Base-by-base conservation (phyloP, 2,329 filamentous ascomycete genomes). In the Sporothrix pallida region DNA sequence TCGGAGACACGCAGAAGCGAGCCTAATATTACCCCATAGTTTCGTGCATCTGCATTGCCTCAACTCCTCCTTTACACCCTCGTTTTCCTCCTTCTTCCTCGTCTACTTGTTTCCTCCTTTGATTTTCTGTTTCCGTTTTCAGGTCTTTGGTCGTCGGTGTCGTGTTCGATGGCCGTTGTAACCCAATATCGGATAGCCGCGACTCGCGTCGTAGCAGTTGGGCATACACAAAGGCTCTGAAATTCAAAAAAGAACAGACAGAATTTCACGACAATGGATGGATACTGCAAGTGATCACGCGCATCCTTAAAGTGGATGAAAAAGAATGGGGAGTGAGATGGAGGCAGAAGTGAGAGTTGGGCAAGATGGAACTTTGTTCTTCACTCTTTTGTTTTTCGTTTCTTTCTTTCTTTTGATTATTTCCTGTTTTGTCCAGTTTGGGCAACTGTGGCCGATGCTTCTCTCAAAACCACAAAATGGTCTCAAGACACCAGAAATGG, bases 181-280 rank as follows among this genome's bases (percentile, higher is more conserved):
- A 58, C 62, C 71, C 71, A 72, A 68, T 65, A 68, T 72, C 71
- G 62, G 71, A 67, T 46, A 58, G 62, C 71, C 71, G 62, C 58
- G 31, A 56, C 46, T 54, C 26, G 70, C 46, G 62, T 72, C 37
- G 71, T 37, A 50, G 46, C 56, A 58, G 54, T 69, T 73, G 63
- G 71, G 71, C 63, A 62, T 15, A 62, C 65, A 68, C 46, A 37
- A 6, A 50, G 9, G 20, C 5, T 37, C 52, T 10, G 31, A 13
- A 67, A 42, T 13, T 37, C 31, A 7, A 23, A 26, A 50, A 13
- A 1, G 44, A 23, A 44, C 56, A 20, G 31, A 37, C n/a, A 42
- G 26, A 72, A 15, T 20, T n/a, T 9, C 15, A 20, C 31, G 42
- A 52, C 60, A 65, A 65, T 23, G 37, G 42, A 46, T 48, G 20